A percentile compares a stretch with the other conserved stretches of the same genome.
Evolutionary conservation across 768 basidiomycete genomes (phyloP).

Genomic region (Lentinula edodes): DNA sequence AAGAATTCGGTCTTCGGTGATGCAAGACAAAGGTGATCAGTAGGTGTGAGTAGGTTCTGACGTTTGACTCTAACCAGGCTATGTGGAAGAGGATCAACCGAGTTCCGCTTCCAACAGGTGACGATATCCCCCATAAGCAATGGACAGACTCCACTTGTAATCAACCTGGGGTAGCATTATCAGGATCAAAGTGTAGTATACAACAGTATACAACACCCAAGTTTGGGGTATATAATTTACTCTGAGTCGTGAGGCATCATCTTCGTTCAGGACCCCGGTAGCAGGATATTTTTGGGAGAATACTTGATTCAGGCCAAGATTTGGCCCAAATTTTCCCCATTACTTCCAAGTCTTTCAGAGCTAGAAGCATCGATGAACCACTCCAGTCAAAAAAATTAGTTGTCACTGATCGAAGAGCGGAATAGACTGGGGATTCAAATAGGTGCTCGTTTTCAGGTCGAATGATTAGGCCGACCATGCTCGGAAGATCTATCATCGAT

Average conservation of each 20-base stretch:
- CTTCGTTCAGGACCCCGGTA: not conserved
- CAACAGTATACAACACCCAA: not conserved
- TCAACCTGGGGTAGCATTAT: not conserved
- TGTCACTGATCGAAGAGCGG: too few relatives aligned
- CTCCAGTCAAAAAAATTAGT: too few relatives aligned
- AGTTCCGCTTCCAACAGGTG: not conserved
- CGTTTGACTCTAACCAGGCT: too few relatives aligned
- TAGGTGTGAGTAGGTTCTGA: too few relatives aligned
- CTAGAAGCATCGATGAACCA: too few relatives aligned
- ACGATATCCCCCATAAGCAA: not conserved
- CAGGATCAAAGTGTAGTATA: not conserved
- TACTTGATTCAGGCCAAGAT: not conserved
- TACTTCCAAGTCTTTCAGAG: too few relatives aligned
- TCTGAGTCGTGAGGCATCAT: not conserved
- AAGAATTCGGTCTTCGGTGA: not conserved
- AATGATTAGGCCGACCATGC: not conserved
- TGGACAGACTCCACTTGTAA: not conserved
- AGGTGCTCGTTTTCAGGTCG: too few relatives aligned
- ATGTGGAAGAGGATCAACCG: too few relatives aligned
- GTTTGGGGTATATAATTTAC: not conserved
- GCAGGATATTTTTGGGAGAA: not conserved
- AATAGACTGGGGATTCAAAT: too few relatives aligned
- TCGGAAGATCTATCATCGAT: not conserved
- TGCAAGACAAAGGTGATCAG: not conserved
- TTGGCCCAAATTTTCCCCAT: not conserved